Conservation (phyloP, 345 rosid genomes). For the Pseudoturritis turrita region DNA sequence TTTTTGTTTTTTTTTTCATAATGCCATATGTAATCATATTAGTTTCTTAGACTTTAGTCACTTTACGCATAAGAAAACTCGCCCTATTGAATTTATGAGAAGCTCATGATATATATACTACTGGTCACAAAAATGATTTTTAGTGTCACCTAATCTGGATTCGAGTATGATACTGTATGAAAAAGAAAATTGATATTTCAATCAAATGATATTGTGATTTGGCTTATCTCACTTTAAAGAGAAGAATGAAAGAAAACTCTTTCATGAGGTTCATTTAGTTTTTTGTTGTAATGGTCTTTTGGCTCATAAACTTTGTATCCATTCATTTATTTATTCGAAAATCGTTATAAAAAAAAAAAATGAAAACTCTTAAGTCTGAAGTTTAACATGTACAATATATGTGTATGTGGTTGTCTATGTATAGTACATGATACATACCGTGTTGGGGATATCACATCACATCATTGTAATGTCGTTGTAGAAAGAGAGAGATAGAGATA, state of each 20-base stretch:
- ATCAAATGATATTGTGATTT: background rate
- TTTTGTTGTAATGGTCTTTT: too few species aligned
- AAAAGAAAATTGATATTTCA: background rate
- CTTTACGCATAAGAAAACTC: background rate
- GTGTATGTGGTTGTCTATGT: background rate
- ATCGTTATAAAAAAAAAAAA: too few species aligned
- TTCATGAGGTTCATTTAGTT: too few species aligned
- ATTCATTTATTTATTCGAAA: too few species aligned
- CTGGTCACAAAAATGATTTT: background rate
- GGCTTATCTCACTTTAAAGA: background rate
- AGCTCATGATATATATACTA: background rate
- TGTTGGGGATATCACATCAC: constrained; percentile 28
- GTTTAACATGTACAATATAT: background rate
- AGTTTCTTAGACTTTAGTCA: background rate
- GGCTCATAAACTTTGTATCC: too few species aligned
- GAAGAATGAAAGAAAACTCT: too few species aligned
- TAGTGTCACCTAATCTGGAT: background rate
- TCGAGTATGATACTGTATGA: background rate
- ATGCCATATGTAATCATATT: background rate
- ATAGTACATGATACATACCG: background rate
- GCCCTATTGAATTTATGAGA: background rate
- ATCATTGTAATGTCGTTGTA: constrained; percentile 21
- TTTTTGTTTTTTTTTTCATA: background rate
- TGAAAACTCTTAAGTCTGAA: background rate
- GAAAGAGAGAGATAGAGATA: constrained; percentile 8